Evolutionary conservation across 2,329 filamentous ascomycete species (phyloP).

Genomic region (Cladosporium cucumerinum): DNA sequence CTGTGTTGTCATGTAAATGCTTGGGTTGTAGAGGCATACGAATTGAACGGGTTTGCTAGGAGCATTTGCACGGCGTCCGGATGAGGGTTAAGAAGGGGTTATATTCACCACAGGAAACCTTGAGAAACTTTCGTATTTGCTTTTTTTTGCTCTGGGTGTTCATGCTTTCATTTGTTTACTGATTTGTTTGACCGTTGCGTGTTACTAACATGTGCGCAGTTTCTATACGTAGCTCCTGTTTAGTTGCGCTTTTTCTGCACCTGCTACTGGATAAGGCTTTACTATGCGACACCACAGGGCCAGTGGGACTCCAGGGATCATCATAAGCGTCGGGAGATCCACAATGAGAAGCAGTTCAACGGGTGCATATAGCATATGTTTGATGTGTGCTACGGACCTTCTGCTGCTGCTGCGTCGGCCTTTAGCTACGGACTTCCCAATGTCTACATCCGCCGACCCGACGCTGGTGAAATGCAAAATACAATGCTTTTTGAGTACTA

Average conservation of each 20-base stretch:
- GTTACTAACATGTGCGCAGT: background rate
- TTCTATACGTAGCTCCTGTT: background rate
- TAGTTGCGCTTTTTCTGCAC: background rate
- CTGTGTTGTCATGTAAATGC: constrained; percentile 52
- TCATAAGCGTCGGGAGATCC: background rate
- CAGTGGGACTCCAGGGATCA: background rate
- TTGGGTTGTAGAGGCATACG: constrained; percentile 3
- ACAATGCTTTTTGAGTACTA: background rate
- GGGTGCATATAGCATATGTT: background rate
- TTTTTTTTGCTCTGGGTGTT: background rate
- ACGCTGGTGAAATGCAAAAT: background rate
- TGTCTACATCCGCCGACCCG: background rate
- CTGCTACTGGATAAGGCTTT: background rate
- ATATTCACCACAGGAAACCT: background rate
- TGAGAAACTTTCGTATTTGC: background rate
- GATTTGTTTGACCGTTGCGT: background rate
- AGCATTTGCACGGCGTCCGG: constrained; percentile 14
- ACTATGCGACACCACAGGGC: background rate
- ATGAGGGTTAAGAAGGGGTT: constrained; percentile 4
- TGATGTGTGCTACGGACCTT: background rate
- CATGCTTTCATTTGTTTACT: background rate
- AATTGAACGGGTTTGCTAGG: constrained; percentile 5
- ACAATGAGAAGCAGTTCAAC: background rate
- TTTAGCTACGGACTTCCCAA: background rate
- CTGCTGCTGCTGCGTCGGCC: background rate